Evolutionary conservation across 257 asterid genomes (phyloP).

Genomic region (Nicotiana tabacum): DNA sequence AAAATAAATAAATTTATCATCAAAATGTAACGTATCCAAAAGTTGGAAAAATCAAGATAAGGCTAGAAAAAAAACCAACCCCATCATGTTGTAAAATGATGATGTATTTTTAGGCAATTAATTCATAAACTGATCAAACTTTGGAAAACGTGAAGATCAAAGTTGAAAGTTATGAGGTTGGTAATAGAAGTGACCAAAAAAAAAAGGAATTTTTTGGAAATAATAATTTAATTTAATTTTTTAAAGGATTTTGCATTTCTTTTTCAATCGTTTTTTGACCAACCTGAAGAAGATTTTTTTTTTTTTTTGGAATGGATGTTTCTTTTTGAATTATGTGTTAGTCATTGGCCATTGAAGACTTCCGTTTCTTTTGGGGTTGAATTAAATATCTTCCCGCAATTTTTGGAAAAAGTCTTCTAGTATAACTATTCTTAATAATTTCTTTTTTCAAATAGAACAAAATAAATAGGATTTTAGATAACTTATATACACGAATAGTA

Average conservation of each 20-base stretch:
- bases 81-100: not conserved
- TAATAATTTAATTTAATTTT: not conserved
- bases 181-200: not conserved
- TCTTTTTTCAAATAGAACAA: not conserved
- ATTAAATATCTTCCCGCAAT: slow-evolving; percentile 21
- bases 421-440: not conserved
- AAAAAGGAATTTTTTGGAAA: not conserved
- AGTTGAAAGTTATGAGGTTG: slow-evolving; percentile 1
- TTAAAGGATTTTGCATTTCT: not conserved
- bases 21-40: not conserved
- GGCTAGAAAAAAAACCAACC: not conserved
- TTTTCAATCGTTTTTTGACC: slow-evolving; percentile 9
- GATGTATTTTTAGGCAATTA: not conserved
- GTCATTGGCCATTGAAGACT: slow-evolving; percentile 33
- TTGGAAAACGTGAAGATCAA: not conserved
- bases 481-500: no score
- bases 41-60: not conserved
- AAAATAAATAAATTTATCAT: no score
- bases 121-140: not conserved
- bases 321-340: slow-evolving; percentile 3
- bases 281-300: slow-evolving; percentile 17
- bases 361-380: slow-evolving; percentile 29
- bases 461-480: not conserved
- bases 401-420: slow-evolving; percentile 15
- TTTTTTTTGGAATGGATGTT: slow-evolving; percentile 3